A percentile compares a stretch with the other conserved stretches of the same genome.
Conservation (phyloP, 2,329 filamentous ascomycete species). For the Scedosporium dehoogii region DNA sequence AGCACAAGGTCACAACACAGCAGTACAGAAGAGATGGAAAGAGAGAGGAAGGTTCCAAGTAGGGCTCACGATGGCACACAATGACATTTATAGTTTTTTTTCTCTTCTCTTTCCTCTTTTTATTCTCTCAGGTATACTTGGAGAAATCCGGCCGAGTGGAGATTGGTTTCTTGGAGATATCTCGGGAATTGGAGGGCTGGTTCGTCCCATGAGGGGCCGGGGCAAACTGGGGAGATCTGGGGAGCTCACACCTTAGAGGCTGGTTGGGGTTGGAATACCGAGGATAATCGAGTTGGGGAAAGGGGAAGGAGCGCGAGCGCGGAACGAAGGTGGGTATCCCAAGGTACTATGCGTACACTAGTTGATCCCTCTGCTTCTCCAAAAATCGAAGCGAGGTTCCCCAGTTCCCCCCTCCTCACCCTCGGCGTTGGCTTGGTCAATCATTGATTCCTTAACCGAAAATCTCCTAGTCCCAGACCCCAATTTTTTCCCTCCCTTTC, state of each 20-base stretch:
- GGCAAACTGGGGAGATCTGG: not conserved
- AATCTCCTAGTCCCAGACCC: no score
- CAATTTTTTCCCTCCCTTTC: no score
- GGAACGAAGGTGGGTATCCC: no score
- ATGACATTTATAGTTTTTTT: not conserved
- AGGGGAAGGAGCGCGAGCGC: no score
- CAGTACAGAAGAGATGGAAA: not conserved
- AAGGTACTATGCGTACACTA: no score
- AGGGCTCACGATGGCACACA: not conserved
- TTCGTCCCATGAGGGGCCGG: not conserved
- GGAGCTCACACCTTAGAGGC: not conserved
- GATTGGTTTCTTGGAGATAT: not conserved
- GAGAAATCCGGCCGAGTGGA: not conserved
- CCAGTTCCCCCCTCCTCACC: no score
- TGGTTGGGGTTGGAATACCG: not conserved
- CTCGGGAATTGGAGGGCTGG: not conserved
- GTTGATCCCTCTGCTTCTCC: no score
- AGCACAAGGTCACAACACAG: not conserved
- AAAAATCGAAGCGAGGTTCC: no score
- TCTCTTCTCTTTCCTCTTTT: no score
- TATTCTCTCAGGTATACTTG: not conserved
- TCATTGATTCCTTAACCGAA: no score
- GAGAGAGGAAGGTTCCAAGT: not conserved
- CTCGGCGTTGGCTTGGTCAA: no score
- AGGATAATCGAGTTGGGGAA: not conserved